Base-by-base conservation (phyloP, 345 rosid species). In the Moricandia arvensis region DNA sequence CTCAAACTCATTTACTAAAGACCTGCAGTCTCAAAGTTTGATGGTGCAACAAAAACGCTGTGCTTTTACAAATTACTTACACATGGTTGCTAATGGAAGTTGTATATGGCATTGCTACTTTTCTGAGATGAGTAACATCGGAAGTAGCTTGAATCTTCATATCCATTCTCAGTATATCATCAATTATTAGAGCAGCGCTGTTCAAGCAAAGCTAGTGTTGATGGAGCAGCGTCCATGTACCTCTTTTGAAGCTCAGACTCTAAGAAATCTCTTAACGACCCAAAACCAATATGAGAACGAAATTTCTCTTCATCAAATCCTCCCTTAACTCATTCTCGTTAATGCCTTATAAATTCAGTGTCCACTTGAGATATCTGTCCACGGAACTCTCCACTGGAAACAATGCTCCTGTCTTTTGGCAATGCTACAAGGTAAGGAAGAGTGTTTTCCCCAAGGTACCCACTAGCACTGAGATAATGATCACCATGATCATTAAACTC, bases 251-350 rank as follows among this genome's bases (percentile, higher is more conserved):
- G 98, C 76, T 95, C 98, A 15, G 85, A 86, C 79, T 90, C 99
- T 81, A 92, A 83, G 80, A 75, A 95, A 71, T 90, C 92, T 80
- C 90, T 90, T 79, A 94, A 77, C 26, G 93, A 91, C 47, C 87
- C 82, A 75, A 94, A 94, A 74, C 98, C 97, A 71, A 94, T 82
- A 67, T 75, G 69, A 0, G 91, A 67, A 53, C 82, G 83, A 72
- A 87, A 94, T 65, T 91, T 94, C 18, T 89, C 97, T 85, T 94
- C 97, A 78, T 94, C 98, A 64, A 89, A 94, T 63, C 98, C 98
- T 80, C 98, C 98, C 31, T 85, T 80, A 33, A 94, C 73, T 38
- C 91, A 93, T 4, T 94, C 95, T 13, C 86, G 86, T 55, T 91
- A 81, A 79, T 94, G 93, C 59, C 76, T 83, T 41, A 87, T 11